phyloP scores from a whole-genome alignment of 768 basidiomycete genomes.

The Pilatotrama ljubarskyi region DNA sequence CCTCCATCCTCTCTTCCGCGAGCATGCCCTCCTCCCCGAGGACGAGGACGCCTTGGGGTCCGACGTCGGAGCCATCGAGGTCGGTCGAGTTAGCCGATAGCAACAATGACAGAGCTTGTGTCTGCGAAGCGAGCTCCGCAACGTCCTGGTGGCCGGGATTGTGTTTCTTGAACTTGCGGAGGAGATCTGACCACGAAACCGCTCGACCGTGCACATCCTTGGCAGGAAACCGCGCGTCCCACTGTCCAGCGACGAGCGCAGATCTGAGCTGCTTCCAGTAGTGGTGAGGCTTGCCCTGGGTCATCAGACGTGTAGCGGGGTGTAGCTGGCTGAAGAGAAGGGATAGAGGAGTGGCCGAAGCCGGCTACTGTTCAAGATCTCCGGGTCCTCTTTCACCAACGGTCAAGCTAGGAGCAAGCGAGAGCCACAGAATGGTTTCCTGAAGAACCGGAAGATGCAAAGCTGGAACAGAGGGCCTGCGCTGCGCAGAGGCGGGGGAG shows the following conservation, averaged over 20 bases:
- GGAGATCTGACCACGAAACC: slow-evolving; percentile 74
- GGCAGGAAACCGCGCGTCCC: slow-evolving; percentile 63
- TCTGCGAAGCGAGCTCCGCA: slow-evolving; percentile 67
- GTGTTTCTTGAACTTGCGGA: slow-evolving; percentile 88
- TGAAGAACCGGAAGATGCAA: too few species aligned
- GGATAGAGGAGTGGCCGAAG: too few species aligned
- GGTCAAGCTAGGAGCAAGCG: too few species aligned
- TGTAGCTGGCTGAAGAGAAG: not conserved
- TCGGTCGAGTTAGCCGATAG: slow-evolving; percentile 42
- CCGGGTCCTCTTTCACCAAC: too few species aligned
- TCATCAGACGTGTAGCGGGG: slow-evolving; percentile 32
- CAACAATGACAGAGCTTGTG: slow-evolving; percentile 60
- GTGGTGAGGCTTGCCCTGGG: slow-evolving; percentile 63
- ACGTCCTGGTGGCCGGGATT: slow-evolving; percentile 60
- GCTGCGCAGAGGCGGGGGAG: too few species aligned
- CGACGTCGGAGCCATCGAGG: slow-evolving; percentile 45
- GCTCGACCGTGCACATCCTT: slow-evolving; percentile 52
- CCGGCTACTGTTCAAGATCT: too few species aligned
- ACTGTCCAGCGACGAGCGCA: slow-evolving; percentile 72
- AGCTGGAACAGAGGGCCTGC: too few species aligned
- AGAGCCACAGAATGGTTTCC: too few species aligned
- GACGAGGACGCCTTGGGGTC: slow-evolving; percentile 40
- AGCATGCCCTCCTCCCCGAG: slow-evolving; percentile 61
- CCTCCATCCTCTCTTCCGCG: slow-evolving; percentile 54
- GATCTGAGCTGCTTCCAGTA: slow-evolving; percentile 78